Base-by-base conservation (phyloP, 2,329 filamentous ascomycete genomes). In the Trichoderma sp. region DNA sequence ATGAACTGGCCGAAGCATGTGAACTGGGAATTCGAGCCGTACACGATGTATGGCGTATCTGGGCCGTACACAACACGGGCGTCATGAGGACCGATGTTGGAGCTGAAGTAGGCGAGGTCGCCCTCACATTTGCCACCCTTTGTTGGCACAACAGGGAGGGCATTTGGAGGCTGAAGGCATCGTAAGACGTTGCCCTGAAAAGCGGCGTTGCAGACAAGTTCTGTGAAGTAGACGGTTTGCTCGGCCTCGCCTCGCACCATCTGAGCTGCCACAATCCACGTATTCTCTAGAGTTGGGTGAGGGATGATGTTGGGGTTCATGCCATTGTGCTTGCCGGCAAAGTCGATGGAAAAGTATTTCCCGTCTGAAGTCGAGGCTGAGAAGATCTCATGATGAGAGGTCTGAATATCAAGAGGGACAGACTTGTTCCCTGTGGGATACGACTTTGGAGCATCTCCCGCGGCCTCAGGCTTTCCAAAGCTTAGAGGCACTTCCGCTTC, bases 251-350 rank as follows among this genome's bases (percentile, higher is more conserved):
- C 71, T 14, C 78, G 75, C 24, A 78, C 74, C 63, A 79, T 77
- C 73, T 87, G 86, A 4, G 84, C 84, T 4, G 86, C 80, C 28
- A 88, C 79, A 69, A 85, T 82, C 80, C 82, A 89, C 1, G 80
- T 83, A 51, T 85, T 75, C 3, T 79, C 75, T 7, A 79, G 73
- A 1, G 73, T 76, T 3, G 85, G 86, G 73, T 89, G 87, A 0
- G 87, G 85, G 49, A 89, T 81, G 71, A 89, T 82, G 75, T 85
- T 89, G 18, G 87, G 86, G 69, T 88, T 89, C 68, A 84, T 81
- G 37, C 80, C 79, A 7, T 73, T 66, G 6, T 79, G 72, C 39
- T 59, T 26, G 32, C 76, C 75, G 13, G 78, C 80, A 70, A 88
- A 86, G 18, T 80, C 75, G 74, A 89, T 81, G 30, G 72, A 70